phyloP scores from a whole-genome alignment of 306 rosid species.

The Begonia fuchsioides region DNA sequence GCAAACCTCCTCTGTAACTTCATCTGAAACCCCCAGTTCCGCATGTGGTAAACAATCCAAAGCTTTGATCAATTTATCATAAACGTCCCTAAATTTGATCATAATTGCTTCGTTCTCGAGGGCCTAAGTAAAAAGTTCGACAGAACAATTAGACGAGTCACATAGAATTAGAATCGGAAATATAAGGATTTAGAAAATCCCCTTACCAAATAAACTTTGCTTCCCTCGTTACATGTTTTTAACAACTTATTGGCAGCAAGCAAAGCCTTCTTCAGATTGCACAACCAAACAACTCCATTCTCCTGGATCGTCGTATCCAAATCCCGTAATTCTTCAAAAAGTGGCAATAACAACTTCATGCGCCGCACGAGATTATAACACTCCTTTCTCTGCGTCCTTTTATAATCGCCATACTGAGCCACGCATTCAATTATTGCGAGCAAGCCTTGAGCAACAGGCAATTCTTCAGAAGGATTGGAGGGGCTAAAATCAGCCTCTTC shows the following conservation, averaged over 20 bases:
- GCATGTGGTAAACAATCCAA: conserved; percentile 33
- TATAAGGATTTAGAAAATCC: not conserved
- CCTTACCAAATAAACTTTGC: conserved; percentile 52
- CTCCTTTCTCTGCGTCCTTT: conserved; percentile 42
- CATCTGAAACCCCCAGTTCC: conserved; percentile 42
- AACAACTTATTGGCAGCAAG: conserved; percentile 29
- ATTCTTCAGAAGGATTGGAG: conserved; percentile 3
- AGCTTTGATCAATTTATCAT: conserved; percentile 30
- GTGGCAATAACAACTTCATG: conserved; percentile 44
- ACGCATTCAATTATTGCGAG: conserved; percentile 32
- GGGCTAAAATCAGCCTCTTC: conserved; percentile 8
- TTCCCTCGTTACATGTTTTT: conserved; percentile 45
- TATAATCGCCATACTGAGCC: conserved; percentile 48
- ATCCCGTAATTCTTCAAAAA: conserved; percentile 54
- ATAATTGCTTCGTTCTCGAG: conserved; percentile 38
- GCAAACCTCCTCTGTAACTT: conserved; percentile 49
- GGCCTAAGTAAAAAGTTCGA: conserved; percentile 16
- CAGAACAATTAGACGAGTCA: too few relatives aligned
- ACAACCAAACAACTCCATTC: conserved; percentile 28
- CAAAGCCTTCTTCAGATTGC: conserved; percentile 31
- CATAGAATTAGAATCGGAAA: not conserved
- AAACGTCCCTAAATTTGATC: conserved; percentile 31
- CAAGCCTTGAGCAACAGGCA: conserved; percentile 18
- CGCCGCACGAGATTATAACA: conserved; percentile 43
- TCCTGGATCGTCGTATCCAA: conserved; percentile 18